Evolutionary conservation across 2,329 filamentous ascomycete species (phyloP), one percentile per base, ranked within the genome.

Genomic region (Alternaria sp.): DNA sequence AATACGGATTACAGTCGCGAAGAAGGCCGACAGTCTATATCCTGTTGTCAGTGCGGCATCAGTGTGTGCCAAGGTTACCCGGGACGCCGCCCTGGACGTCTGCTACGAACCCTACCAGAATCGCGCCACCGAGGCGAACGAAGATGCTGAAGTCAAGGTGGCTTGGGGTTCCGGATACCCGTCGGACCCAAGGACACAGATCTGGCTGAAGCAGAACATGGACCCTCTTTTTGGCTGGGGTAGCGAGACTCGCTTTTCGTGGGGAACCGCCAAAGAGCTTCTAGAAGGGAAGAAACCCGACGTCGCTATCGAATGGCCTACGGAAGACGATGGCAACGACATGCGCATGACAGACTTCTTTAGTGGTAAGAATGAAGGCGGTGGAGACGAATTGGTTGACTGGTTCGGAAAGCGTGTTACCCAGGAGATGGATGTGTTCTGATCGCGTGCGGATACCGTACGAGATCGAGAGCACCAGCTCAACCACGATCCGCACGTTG

Each of bases 151-250:
- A 65, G 67, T 63, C 63, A 75, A 45, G 62, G 82, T 84, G 16
- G 83, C 81, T 5, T 97, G 95, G 93, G 95, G 95, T 0, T 97
- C 92, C 1, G 95, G 95, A 0, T 99, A 99, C 77, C 95, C 95
- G 0, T 93, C 91, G 1, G 95, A 99, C 79, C 89, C 85, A 20
- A 87, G 91, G 64, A 97, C 93, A 70, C 87, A 90, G 2, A 79
- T 81, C 14, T 99, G 95, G 94, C 78, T 99, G 75, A 92, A 89
- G 80, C 82, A 82, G 40, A 95, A 94, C 67, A 94, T 97, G 89
- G 90, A 99, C 74, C 92, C 92, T 3, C 81, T 98, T 1, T 99
- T 98, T 81, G 95, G 95, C 14, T 99, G 95, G 94, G 94, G 94
- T 0, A 87, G 87, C 25, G 94, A 98, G 80, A 97, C 93, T 76